Evolutionary conservation across 306 rosid genomes (phyloP), one percentile per base, ranked within the genome.

Genomic region (Prunus armeniaca): DNA sequence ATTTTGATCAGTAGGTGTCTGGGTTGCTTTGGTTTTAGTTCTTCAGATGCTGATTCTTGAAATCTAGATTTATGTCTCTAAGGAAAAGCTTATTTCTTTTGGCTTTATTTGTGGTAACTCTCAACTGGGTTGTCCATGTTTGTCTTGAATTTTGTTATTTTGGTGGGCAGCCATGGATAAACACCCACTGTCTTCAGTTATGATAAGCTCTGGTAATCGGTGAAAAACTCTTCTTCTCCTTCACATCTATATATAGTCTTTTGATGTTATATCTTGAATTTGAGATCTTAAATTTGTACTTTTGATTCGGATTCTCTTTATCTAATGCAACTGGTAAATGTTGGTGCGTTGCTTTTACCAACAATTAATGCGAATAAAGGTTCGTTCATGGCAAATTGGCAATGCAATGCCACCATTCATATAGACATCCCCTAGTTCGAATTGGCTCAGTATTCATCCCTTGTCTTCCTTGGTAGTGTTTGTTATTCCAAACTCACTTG

Each of bases 21-120:
- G 84, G 83, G 84, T 87, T 56, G 50, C 50, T 76, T 78, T 67
- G 73, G 74, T 55, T 67, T 77, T 82, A 72, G 47, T 19, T 63
- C 11, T 60, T 62, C 8, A 12, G 28, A 13, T 60, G 19, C 3
- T 14, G 41, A 56, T 63, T 67, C 43, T 18, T 22, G 47, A 54
- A 76, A 52, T 72, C 51, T 67, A 45, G 24, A 67, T 38, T 61
- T 19, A 18, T 66, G 20, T 65, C 47, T 67, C 19, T 24, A 63
- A 43, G 81, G 73, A 43, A 63, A 52, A 75, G 25, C 61, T 34
- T 20, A 20, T n/a, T 46, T 43, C 12, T 56, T 27, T 30, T 55
- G n/a, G 11, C 20, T 63, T 63, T 4, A 11, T 65, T 54, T 25
- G 58, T 24, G 78, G 27, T 45, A 34, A 69, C 34, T 69, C 11